These are phyloP conservation scores for Megacollybia marginata DNA, from an alignment of 768 basidiomycete genomes.

Conservation along the genomic window DNA sequence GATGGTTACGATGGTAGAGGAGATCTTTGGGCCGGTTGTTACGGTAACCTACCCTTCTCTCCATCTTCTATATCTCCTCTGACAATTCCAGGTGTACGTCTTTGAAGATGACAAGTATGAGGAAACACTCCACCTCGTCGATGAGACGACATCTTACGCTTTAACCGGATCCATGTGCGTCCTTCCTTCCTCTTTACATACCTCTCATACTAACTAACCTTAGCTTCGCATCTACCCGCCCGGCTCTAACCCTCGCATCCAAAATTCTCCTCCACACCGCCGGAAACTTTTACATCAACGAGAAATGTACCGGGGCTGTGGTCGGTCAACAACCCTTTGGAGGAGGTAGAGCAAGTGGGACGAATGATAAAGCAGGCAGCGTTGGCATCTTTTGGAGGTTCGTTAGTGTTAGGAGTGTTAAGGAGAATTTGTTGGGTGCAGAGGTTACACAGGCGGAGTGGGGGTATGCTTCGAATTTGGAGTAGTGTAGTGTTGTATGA, in stretches of 20 bases:
- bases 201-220: background rate
- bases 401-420: constrained; percentile 86
- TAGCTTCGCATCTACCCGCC: constrained; percentile 80
- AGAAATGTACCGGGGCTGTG: constrained; percentile 96
- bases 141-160: constrained; percentile 81
- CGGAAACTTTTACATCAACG: constrained; percentile 97
- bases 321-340: constrained; percentile 99
- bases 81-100: constrained; percentile 62
- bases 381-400: constrained; percentile 68
- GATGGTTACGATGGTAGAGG: constrained; percentile 84
- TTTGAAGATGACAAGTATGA: constrained; percentile 87
- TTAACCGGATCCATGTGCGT: constrained; percentile 92
- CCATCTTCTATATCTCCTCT: background rate
- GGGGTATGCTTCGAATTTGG: constrained; percentile 82
- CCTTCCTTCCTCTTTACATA: background rate
- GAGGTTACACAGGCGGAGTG: constrained; percentile 43
- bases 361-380: constrained; percentile 96
- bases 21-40: constrained; percentile 95
- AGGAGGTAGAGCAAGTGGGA: constrained; percentile 86
- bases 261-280: constrained; percentile 84
- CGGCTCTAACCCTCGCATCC: constrained; percentile 71
- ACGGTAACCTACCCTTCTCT: constrained; percentile 47
- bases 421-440: constrained; percentile 89
- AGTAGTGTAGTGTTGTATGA: too few species aligned
- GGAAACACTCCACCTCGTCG: constrained; percentile 79